Conservation (phyloP, 345 rosid species). For the Arabis alpina region DNA sequence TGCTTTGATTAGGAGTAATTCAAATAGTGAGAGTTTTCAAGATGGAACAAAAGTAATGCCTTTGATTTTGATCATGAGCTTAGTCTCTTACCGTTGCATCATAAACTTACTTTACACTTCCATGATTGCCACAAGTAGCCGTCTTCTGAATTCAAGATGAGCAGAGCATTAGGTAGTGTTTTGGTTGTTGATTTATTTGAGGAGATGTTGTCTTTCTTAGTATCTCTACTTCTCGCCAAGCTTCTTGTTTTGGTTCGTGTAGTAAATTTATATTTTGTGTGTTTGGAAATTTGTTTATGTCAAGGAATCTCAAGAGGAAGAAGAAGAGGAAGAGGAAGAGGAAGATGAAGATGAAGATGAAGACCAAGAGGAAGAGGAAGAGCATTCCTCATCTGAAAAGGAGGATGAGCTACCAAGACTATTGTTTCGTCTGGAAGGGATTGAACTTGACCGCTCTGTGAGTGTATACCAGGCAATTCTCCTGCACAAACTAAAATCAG, state of each 20-base stretch:
- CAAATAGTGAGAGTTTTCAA: slow-evolving; percentile 13
- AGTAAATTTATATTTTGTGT: slow-evolving; percentile 10
- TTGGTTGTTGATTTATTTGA: slow-evolving; percentile 28
- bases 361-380: slow-evolving; percentile 33
- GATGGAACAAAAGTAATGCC: neutral
- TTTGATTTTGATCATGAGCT: neutral
- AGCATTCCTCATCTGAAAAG: slow-evolving; percentile 36
- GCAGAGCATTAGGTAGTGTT: slow-evolving; percentile 22
- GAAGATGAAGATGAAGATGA: too few relatives aligned
- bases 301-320: slow-evolving; percentile 49
- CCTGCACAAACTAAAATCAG: slow-evolving; percentile 64
- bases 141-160: slow-evolving; percentile 18
- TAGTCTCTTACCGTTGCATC: slow-evolving; percentile 6
- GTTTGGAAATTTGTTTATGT: slow-evolving; percentile 18
- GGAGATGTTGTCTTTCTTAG: slow-evolving; percentile 15
- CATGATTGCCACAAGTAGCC: slow-evolving; percentile 4
- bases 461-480: slow-evolving; percentile 84
- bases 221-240: slow-evolving; percentile 13
- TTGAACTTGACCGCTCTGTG: slow-evolving; percentile 55
- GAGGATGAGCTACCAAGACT: slow-evolving; percentile 52
- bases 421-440: slow-evolving; percentile 69
- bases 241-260: slow-evolving; percentile 24
- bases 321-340: neutral
- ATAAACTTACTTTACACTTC: neutral
- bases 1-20: slow-evolving; percentile 43